Evolutionary conservation across 1,284 basidiomycete species (phyloP), one percentile per base, ranked within the genome.

Genomic region (Cutaneotrichosporon arboriforme): DNA sequence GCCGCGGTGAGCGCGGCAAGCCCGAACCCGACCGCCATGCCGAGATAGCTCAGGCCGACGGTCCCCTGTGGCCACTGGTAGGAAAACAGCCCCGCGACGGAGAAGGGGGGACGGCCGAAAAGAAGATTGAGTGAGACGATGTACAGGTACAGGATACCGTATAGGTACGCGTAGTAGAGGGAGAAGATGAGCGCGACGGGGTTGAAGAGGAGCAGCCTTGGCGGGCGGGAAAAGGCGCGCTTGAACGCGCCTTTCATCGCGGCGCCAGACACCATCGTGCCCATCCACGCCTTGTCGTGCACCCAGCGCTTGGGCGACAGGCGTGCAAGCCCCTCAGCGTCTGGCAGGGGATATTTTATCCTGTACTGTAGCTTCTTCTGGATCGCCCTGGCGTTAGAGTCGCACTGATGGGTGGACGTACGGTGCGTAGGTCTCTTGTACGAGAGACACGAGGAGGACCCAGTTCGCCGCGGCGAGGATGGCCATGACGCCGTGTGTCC

Each of bases 111-210:
- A 15, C 67, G 58, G 9, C 70, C 72, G 50, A 74, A 79, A 21
- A 78, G 58, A 1, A 79, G 55, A 4, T 77, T 77, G 10, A 77
- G 62, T 8, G 70, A 69, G 26, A 79, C 69, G 42, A 79, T 67
- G 54, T 76, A 76, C 15, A 78, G 46, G 55, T 76, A 77, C 38
- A 77, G 75, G 46, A 72, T 64, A 33, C 62, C 68, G 53, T 79
- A 79, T 45, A 76, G 67, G 59, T 76, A 79, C 0, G 76, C 74
- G 49, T 77, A 76, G 60, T 79, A 78, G 38, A 67, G 42, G 3
- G 68, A 70, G 52, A 78, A 78, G 33, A 75, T 63, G 46, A 75
- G 67, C 20, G 72, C 73, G 14, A 76, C 70, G 1, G 76, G 76
- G 55, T 76, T 77, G 46, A 57, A 52, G 40, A 76, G 65, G 17